Evolutionary conservation across 306 rosid species (phyloP).

Genomic region (Cicer judaicum): DNA sequence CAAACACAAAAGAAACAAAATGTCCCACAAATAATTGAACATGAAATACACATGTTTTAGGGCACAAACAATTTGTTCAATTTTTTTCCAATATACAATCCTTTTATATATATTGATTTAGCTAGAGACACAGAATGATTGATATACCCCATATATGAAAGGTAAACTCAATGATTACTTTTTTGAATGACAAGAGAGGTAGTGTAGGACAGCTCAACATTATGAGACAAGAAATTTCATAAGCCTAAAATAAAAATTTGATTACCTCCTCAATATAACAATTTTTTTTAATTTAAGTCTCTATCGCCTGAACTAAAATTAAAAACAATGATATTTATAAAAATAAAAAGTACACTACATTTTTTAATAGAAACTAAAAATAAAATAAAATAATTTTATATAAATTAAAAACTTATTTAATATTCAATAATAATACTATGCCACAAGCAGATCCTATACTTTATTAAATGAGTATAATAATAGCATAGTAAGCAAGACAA

Average conservation of each 20-base stretch:
- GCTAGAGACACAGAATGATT: constrained; percentile 33
- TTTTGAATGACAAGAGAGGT: constrained; percentile 29
- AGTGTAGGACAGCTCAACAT: constrained; percentile 32
- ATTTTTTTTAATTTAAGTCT: too few species aligned
- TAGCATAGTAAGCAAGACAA: constrained; percentile 12
- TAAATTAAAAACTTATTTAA: too few species aligned
- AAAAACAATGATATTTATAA: too few species aligned
- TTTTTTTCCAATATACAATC: background rate
- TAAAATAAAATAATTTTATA: too few species aligned
- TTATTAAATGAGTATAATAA: background rate
- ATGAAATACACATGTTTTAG: constrained; percentile 12
- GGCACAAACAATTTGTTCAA: constrained; percentile 35
- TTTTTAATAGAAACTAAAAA: too few species aligned
- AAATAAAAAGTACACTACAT: too few species aligned
- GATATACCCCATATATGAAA: constrained; percentile 30
- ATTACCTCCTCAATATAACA: background rate
- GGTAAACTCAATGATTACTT: constrained; percentile 19
- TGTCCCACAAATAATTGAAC: constrained; percentile 15
- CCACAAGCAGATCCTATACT: constrained; percentile 3
- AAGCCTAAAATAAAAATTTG: background rate
- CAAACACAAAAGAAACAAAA: constrained; percentile 5
- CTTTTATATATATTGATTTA: background rate
- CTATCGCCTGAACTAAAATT: too few species aligned
- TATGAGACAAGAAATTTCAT: constrained; percentile 15
- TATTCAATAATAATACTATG: background rate